Conservation (phyloP, 1,284 basidiomycete species). For the Moniliophthora roreri region DNA sequence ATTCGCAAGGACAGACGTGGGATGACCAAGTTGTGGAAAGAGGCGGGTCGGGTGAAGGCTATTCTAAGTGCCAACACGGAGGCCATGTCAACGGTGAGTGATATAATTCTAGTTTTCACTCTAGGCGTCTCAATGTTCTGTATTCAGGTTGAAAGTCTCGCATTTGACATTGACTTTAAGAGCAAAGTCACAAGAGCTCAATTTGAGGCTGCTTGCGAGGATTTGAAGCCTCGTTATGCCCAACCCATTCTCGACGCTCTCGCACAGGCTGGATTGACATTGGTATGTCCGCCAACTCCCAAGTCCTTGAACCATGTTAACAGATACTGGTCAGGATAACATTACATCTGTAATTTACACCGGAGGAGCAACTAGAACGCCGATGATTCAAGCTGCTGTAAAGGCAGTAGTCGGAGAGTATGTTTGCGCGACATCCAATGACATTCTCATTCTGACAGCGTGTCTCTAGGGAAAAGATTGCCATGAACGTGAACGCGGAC, state of each 20-base stretch:
- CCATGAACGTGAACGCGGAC: constrained; percentile 95
- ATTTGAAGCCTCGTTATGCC: constrained; percentile 64
- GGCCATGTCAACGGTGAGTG: constrained; percentile 65
- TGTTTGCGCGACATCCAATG: constrained; percentile 24
- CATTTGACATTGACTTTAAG: constrained; percentile 90
- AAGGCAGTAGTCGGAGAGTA: constrained; percentile 76
- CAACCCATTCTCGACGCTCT: constrained; percentile 82
- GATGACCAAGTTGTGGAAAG: constrained; percentile 93
- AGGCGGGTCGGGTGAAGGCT: constrained; percentile 89
- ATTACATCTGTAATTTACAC: constrained; percentile 90
- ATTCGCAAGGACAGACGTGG: constrained; percentile 78
- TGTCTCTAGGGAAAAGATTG: constrained; percentile 73
- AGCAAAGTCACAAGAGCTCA: constrained; percentile 72
- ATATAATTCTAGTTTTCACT: constrained; percentile 10
- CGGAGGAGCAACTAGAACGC: constrained; percentile 88
- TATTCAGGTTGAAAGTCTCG: constrained; percentile 79
- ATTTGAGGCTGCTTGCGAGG: constrained; percentile 74
- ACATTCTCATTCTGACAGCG: not conserved
- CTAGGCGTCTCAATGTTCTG: constrained; percentile 8
- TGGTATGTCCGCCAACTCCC: constrained; percentile 41
- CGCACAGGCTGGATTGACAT: constrained; percentile 61
- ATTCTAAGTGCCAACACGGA: constrained; percentile 94
- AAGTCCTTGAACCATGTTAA: not conserved
- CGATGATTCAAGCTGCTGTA: constrained; percentile 87
- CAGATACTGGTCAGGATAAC: constrained; percentile 49